Evolutionary conservation across 2,329 filamentous ascomycete species (phyloP).

Genomic region (Trematosphaeria pertusa): DNA sequence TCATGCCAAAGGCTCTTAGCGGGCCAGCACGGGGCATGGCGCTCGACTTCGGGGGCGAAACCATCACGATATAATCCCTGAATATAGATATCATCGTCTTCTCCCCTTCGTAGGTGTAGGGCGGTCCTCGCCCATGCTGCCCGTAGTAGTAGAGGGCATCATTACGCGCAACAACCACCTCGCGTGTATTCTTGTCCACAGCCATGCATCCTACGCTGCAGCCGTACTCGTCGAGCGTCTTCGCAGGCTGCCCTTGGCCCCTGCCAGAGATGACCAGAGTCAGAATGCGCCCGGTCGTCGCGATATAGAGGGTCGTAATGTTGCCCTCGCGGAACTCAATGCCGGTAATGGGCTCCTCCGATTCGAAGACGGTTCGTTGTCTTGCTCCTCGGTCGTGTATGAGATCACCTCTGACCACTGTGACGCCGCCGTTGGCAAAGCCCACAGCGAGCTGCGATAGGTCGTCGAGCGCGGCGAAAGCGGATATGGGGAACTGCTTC

Average conservation of each 20-base stretch:
- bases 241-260: slow-evolving; percentile 87
- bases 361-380: slow-evolving; percentile 94
- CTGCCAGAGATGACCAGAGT: slow-evolving; percentile 86
- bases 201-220: slow-evolving; percentile 97
- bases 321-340: slow-evolving; percentile 74
- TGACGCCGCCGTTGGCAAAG: slow-evolving; percentile 94
- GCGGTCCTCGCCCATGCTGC: slow-evolving; percentile 81
- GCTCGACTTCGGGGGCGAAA: slow-evolving; percentile 75
- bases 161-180: slow-evolving; percentile 90
- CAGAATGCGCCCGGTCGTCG: slow-evolving; percentile 86
- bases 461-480: slow-evolving; percentile 86
- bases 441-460: slow-evolving; percentile 92
- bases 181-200: slow-evolving; percentile 77
- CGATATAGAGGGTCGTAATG: slow-evolving; percentile 84
- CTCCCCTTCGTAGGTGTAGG: slow-evolving; percentile 87
- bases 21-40: slow-evolving; percentile 63
- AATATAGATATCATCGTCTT: slow-evolving; percentile 84
- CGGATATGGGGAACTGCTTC: slow-evolving; percentile 93
- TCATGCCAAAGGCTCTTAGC: slow-evolving; percentile 76
- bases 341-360: slow-evolving; percentile 93
- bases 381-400: slow-evolving; percentile 94
- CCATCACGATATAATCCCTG: slow-evolving; percentile 84
- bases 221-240: slow-evolving; percentile 86
- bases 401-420: slow-evolving; percentile 89
- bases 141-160: slow-evolving; percentile 97